These are phyloP conservation scores for Pittosporum tobira DNA, from an alignment of 129 eudicot genomes.

Conservation along the genomic window DNA sequence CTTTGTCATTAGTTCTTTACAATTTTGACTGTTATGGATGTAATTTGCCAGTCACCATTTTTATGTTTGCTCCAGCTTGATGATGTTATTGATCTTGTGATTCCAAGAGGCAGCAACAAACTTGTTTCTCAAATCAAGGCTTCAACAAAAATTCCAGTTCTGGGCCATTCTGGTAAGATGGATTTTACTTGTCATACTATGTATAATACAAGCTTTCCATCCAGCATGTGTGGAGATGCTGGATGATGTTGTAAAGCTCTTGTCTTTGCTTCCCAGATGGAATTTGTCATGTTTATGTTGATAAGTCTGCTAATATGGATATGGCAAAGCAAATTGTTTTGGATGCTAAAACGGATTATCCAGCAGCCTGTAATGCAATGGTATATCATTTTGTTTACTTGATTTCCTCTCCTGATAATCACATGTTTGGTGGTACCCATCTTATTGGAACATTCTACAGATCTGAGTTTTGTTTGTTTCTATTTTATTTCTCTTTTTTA, in stretches of 20 bases:
- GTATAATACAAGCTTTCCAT: slow-evolving; percentile 10
- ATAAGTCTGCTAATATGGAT: slow-evolving; percentile 78
- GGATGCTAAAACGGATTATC: slow-evolving; percentile 94
- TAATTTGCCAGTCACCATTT: slow-evolving; percentile 7
- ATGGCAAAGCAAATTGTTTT: slow-evolving; percentile 84
- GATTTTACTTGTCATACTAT: slow-evolving; percentile 9
- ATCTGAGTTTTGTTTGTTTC: background rate
- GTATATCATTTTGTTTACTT: slow-evolving; percentile 35
- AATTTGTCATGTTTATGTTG: slow-evolving; percentile 93
- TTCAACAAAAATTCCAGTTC: slow-evolving; percentile 87
- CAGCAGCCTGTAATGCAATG: slow-evolving; percentile 99
- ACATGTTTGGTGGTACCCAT: background rate
- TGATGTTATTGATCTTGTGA: slow-evolving; percentile 97
- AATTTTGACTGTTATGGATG: background rate
- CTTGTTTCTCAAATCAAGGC: slow-evolving; percentile 92
- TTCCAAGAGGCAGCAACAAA: slow-evolving; percentile 97
- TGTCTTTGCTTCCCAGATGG: slow-evolving; percentile 58
- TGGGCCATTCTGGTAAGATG: slow-evolving; percentile 87
- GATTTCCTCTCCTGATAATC: background rate
- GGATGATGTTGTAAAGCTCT: slow-evolving; percentile 11
- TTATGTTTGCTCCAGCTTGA: slow-evolving; percentile 56
- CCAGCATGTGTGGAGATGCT: slow-evolving; percentile 7
- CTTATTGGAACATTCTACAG: background rate
- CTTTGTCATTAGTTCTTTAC: background rate
- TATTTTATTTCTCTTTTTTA: background rate